Conservation (phyloP, 2,329 filamentous ascomycete genomes). For the Cordyceps javanica region DNA sequence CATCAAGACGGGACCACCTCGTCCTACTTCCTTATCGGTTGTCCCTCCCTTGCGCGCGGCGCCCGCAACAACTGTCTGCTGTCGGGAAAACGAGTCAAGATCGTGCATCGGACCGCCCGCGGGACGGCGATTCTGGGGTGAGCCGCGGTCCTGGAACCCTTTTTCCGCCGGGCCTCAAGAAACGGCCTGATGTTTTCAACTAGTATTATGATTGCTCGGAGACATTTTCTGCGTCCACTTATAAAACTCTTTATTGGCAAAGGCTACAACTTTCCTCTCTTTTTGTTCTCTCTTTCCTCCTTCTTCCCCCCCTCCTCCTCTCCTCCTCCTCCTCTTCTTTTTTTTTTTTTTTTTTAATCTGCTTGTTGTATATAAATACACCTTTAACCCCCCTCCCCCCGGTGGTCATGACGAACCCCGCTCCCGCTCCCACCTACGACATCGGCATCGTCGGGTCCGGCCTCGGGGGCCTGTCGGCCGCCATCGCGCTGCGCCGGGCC, state of each 20-base stretch:
- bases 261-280: too few species aligned
- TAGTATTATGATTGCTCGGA: too few species aligned
- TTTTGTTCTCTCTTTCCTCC: not conserved
- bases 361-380: not conserved
- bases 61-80: too few species aligned
- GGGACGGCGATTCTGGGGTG: not conserved
- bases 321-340: not conserved
- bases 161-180: too few species aligned
- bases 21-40: too few species aligned
- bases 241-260: too few species aligned
- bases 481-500: slow-evolving; percentile 33
- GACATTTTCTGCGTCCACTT: too few species aligned
- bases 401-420: not conserved
- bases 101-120: not conserved
- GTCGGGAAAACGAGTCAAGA: not conserved
- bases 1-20: too few species aligned
- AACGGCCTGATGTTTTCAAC: too few species aligned
- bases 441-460: slow-evolving; percentile 34
- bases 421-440: slow-evolving; percentile 25
- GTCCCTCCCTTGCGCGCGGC: too few species aligned
- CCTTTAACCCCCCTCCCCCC: not conserved
- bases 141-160: not conserved
- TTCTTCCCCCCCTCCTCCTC: not conserved
- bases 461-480: slow-evolving; percentile 32
- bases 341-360: not conserved